A percentile compares a stretch with the other conserved stretches of the same genome.
phyloP scores from a whole-genome alignment of 2,329 filamentous ascomycete genomes.

The Emmonsia crescens region DNA sequence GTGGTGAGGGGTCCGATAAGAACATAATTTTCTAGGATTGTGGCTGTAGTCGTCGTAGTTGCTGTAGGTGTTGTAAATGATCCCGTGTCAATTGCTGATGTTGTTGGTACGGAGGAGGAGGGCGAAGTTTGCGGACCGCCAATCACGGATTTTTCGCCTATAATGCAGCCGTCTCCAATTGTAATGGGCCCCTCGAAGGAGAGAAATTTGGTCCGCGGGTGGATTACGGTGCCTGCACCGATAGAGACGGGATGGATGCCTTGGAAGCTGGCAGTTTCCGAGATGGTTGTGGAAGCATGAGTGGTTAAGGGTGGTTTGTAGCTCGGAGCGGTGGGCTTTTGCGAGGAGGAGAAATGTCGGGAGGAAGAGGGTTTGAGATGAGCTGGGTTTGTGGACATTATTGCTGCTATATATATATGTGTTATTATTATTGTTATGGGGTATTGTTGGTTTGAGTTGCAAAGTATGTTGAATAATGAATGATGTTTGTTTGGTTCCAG shows the following conservation, averaged over 20 bases:
- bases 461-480: background rate
- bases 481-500: no score
- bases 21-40: constrained; percentile 30
- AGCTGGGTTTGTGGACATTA: constrained; percentile 4
- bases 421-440: background rate
- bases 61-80: background rate
- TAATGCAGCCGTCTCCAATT: constrained; percentile 69
- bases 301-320: constrained; percentile 26
- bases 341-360: constrained; percentile 14
- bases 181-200: constrained; percentile 68
- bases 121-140: constrained; percentile 19
- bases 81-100: constrained; percentile 6
- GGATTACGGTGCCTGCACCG: constrained; percentile 67
- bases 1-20: constrained; percentile 28
- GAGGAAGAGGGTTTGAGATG: constrained; percentile 20
- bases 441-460: background rate
- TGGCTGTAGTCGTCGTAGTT: constrained; percentile 9
- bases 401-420: constrained; percentile 25
- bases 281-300: constrained; percentile 29
- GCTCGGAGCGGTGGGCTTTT: constrained; percentile 16
- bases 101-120: constrained; percentile 8
- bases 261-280: constrained; percentile 30
- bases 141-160: constrained; percentile 53
- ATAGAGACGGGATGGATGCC: constrained; percentile 72
- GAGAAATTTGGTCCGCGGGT: constrained; percentile 71